These are phyloP conservation scores for Colletotrichum godetiae DNA, from an alignment of 2,329 filamentous ascomycete species.

Conservation along the genomic window DNA sequence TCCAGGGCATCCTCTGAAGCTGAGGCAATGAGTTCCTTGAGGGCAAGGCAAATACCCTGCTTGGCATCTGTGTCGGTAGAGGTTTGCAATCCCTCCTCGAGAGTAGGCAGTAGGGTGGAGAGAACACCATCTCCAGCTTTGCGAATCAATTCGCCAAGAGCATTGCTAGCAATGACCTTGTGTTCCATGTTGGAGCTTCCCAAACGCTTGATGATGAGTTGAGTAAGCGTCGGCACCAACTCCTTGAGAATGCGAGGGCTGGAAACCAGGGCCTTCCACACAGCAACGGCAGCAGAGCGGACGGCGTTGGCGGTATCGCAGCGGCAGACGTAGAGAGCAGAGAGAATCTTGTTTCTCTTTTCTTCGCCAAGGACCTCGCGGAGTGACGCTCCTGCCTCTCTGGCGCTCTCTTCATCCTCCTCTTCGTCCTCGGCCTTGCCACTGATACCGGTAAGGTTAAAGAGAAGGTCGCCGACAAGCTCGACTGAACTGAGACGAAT, in stretches of 20 bases:
- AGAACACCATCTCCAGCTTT: conserved; percentile 96
- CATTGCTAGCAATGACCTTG: conserved; percentile 98
- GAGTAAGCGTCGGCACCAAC: conserved; percentile 91
- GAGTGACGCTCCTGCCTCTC: conserved; percentile 91
- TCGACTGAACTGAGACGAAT: conserved; percentile 99
- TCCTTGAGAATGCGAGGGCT: conserved; percentile 94
- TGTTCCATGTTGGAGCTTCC: conserved; percentile 98
- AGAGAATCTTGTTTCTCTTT: conserved; percentile 95
- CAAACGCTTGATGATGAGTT: conserved; percentile 92
- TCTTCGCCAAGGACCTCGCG: conserved; percentile 95
- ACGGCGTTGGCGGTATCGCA: conserved; percentile 96
- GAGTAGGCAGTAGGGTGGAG: conserved; percentile 85
- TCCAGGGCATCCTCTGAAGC: conserved; percentile 90
- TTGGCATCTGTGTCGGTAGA: conserved; percentile 93
- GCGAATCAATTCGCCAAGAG: conserved; percentile 94
- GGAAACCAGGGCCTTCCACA: conserved; percentile 97
- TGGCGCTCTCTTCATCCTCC: conserved; percentile 79
- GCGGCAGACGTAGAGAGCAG: conserved; percentile 96
- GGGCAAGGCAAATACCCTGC: conserved; percentile 96
- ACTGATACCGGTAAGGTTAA: conserved; percentile 96
- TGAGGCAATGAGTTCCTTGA: conserved; percentile 92
- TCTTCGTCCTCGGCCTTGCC: conserved; percentile 81
- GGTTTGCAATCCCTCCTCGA: conserved; percentile 89
- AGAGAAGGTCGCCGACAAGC: conserved; percentile 93
- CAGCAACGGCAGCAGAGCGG: conserved; percentile 86